Conservation (phyloP, 2,329 filamentous ascomycete genomes). For the Dactylella cylindrospora region DNA sequence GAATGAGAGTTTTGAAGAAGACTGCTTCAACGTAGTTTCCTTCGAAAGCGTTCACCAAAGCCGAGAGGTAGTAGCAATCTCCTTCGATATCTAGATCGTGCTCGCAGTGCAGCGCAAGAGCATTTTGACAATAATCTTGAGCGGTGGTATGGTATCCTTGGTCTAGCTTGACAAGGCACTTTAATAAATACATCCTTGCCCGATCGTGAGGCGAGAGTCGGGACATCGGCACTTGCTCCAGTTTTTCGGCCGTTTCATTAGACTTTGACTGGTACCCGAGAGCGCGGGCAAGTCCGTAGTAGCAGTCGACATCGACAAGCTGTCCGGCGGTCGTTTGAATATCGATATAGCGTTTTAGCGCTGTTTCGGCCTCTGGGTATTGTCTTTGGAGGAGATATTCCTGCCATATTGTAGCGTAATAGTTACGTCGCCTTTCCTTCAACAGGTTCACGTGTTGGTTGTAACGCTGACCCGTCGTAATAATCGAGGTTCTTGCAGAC, state of each 20-base stretch:
- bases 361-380: not conserved
- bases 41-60: not conserved
- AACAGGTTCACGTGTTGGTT: not conserved
- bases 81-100: not conserved
- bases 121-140: not conserved
- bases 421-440: not conserved
- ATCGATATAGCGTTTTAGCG: not conserved
- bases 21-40: slow-evolving; percentile 1
- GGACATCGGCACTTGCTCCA: not conserved
- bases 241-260: not conserved
- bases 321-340: not conserved
- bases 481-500: too few species aligned
- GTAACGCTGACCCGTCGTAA: too few species aligned
- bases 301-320: not conserved
- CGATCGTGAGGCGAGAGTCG: not conserved
- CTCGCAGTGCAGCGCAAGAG: not conserved
- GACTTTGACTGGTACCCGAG: too few species aligned
- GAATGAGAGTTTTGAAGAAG: slow-evolving; percentile 4
- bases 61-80: slow-evolving; percentile 3
- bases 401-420: not conserved
- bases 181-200: not conserved
- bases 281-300: not conserved
- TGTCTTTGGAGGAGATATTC: slow-evolving; percentile 1
- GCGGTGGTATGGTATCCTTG: not conserved
- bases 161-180: not conserved